A percentile compares a stretch with the other conserved stretches of the same genome.
Conservation (phyloP, 2,329 filamentous ascomycete genomes). For the Hypoxylon sp. region DNA sequence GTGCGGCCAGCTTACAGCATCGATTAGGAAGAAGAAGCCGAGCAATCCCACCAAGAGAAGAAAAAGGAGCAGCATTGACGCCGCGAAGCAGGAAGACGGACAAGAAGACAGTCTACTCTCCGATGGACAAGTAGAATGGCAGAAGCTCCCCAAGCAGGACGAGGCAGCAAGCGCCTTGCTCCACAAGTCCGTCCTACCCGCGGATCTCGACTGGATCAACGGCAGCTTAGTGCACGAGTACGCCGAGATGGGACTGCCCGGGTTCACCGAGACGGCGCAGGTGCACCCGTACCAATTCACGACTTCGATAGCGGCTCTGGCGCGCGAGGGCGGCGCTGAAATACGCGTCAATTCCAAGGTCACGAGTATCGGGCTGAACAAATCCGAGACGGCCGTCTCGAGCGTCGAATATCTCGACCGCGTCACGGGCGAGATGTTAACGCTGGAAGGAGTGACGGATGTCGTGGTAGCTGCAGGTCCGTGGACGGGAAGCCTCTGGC, state of each 20-base stretch:
- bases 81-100: constrained; percentile 37
- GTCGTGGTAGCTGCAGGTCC: constrained; percentile 71
- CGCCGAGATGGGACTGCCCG: constrained; percentile 81
- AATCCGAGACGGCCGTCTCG: constrained; percentile 66
- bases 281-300: constrained; percentile 96
- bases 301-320: constrained; percentile 83
- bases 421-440: constrained; percentile 54
- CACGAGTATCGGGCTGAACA: constrained; percentile 71
- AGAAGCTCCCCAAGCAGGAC: constrained; percentile 74
- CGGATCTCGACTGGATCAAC: constrained; percentile 88
- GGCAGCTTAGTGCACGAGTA: constrained; percentile 76
- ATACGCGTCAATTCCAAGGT: constrained; percentile 77
- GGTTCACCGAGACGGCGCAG: constrained; percentile 85
- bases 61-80: constrained; percentile 43
- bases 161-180: constrained; percentile 63
- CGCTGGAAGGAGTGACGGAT: constrained; percentile 65
- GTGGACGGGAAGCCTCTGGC: constrained; percentile 74
- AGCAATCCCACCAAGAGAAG: constrained; percentile 52
- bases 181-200: constrained; percentile 74
- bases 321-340: constrained; percentile 76
- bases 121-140: constrained; percentile 65
- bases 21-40: constrained; percentile 47
- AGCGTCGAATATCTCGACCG: constrained; percentile 73
- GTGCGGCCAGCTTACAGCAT: constrained; percentile 73
- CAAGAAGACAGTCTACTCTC: constrained; percentile 35